phyloP scores from a whole-genome alignment of 148 eudicot species.

The Mesembryanthemum crystallinum region DNA sequence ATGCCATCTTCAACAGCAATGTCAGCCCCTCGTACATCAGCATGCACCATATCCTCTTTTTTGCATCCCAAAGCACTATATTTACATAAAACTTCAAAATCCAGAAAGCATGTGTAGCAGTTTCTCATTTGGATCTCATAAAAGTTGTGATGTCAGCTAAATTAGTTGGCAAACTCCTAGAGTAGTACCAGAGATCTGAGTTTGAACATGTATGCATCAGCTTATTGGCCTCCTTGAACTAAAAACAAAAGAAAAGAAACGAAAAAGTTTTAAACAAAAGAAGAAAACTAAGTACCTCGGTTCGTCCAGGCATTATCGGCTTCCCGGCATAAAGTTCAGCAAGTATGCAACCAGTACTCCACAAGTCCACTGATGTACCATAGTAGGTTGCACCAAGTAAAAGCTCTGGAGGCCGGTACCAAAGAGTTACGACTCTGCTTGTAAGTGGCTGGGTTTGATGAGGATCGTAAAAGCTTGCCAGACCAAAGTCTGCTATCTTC shows the following conservation, averaged over 20 bases:
- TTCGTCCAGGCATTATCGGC: conserved; percentile 90
- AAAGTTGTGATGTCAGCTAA: no score
- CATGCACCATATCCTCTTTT: not conserved
- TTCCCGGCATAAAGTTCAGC: conserved; percentile 82
- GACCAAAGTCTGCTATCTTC: conserved; percentile 89
- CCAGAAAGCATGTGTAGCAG: not conserved
- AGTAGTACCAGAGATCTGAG: no score
- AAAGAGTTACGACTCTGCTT: conserved; percentile 87
- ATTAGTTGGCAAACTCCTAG: no score
- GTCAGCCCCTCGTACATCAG: conserved; percentile 2
- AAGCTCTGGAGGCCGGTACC: conserved; percentile 92
- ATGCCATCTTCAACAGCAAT: not conserved
- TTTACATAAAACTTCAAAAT: not conserved
- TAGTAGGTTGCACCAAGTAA: conserved; percentile 80
- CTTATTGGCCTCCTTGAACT: no score
- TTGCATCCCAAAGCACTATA: not conserved
- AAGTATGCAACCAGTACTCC: conserved; percentile 90
- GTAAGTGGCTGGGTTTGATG: conserved; percentile 60
- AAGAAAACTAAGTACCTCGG: conserved; percentile 50
- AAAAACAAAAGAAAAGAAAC: not conserved
- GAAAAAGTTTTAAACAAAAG: not conserved
- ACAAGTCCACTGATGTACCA: conserved; percentile 74
- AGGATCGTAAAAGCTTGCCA: conserved; percentile 73
- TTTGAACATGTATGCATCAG: no score
- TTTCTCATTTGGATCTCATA: not conserved